These are phyloP conservation scores for Pseudonitzschia delicatissima DNA, from an alignment of 108 stramenopile species.

Conservation along the genomic window DNA sequence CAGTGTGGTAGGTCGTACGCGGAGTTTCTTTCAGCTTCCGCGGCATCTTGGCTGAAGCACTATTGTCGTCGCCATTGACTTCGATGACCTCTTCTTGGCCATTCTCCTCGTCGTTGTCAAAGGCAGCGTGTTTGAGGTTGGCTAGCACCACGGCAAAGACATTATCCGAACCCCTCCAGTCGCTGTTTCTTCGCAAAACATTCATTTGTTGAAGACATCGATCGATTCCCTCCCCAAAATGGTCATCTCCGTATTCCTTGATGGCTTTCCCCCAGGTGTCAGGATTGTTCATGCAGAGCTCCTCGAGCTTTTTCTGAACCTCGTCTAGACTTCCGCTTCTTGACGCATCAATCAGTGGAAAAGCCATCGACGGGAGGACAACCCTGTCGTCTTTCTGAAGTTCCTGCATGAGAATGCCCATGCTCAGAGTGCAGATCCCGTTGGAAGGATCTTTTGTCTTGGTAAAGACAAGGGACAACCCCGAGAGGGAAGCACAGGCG, in stretches of 20 bases:
- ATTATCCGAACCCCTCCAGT: constrained; percentile 23
- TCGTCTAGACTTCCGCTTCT: not conserved
- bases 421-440: constrained; percentile 1
- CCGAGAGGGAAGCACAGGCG: constrained; percentile 56
- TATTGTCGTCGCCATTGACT: not conserved
- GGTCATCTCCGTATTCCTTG: constrained; percentile 21
- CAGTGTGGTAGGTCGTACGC: not conserved
- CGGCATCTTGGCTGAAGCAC: not conserved
- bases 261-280: constrained; percentile 15
- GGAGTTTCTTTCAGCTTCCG: not conserved
- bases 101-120: not conserved
- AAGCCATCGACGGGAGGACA: constrained; percentile 22
- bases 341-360: not conserved
- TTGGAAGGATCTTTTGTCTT: constrained; percentile 7
- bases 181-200: not conserved
- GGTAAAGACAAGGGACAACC: constrained; percentile 46
- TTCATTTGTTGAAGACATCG: constrained; percentile 38
- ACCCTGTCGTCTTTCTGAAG: constrained; percentile 46
- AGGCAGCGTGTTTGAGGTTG: constrained; percentile 22
- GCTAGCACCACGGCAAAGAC: constrained; percentile 28
- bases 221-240: constrained; percentile 38
- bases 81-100: not conserved
- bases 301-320: not conserved
- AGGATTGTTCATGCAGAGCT: constrained; percentile 4
- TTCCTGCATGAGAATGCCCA: constrained; percentile 50